Evolutionary conservation across 2,329 filamentous ascomycete genomes (phyloP).

Genomic region (Ceratocystis smalleyi): DNA sequence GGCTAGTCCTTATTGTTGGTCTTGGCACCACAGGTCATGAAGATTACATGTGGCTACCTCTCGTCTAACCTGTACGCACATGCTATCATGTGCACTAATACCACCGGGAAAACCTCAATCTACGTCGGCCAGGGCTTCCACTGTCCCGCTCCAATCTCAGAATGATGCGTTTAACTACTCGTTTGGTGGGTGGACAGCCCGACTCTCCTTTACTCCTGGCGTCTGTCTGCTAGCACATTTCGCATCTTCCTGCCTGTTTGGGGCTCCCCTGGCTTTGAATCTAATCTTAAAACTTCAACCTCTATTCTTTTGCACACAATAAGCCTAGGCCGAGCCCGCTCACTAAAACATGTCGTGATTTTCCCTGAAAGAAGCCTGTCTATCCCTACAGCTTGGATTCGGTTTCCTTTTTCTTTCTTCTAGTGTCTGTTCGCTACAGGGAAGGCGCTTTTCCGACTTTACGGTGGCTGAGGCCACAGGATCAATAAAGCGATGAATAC

Average conservation of each 20-base stretch:
- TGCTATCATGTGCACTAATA: neutral
- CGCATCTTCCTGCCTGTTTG: neutral
- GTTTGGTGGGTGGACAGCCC: neutral
- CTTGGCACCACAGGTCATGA: neutral
- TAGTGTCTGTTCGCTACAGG: neutral
- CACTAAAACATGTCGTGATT: neutral
- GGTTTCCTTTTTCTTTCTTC: neutral
- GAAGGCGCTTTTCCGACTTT: neutral
- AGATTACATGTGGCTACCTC: neutral
- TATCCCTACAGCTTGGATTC: neutral
- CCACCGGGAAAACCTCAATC: neutral
- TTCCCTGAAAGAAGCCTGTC: neutral
- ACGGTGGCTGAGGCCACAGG: neutral
- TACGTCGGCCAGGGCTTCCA: neutral
- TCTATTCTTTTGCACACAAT: neutral
- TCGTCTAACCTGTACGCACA: neutral
- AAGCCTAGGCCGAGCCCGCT: neutral
- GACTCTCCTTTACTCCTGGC: neutral
- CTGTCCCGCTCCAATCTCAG: neutral
- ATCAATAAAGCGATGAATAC: neutral
- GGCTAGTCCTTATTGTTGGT: neutral
- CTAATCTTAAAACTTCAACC: neutral
- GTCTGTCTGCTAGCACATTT: neutral
- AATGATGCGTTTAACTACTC: neutral
- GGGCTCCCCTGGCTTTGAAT: neutral